A percentile compares a stretch with the other conserved stretches of the same genome.
phyloP scores from a whole-genome alignment of 2,329 filamentous ascomycete genomes.

The Ustulina deusta region DNA sequence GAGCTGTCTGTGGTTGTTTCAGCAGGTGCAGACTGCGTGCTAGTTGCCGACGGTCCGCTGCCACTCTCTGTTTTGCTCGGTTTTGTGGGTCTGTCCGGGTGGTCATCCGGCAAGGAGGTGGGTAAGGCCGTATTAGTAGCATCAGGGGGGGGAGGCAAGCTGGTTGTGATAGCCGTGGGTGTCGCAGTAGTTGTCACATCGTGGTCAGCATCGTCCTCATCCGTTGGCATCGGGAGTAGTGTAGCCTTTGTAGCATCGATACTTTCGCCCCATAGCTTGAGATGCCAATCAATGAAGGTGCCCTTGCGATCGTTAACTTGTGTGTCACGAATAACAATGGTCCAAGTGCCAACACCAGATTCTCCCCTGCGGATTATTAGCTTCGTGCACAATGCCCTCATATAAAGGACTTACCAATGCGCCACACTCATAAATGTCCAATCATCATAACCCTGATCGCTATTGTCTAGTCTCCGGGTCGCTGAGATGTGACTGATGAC shows the following conservation, averaged over 20 bases:
- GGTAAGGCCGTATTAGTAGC: constrained; percentile 59
- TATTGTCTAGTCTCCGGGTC: constrained; percentile 76
- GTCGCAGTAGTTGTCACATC: constrained; percentile 73
- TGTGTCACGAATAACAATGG: constrained; percentile 87
- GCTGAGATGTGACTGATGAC: constrained; percentile 87
- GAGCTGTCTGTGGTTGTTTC: constrained; percentile 63
- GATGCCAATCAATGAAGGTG: constrained; percentile 88
- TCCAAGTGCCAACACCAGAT: constrained; percentile 88
- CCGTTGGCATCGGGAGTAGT: constrained; percentile 83
- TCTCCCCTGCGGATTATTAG: constrained; percentile 75
- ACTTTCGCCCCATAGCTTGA: constrained; percentile 93
- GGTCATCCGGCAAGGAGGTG: constrained; percentile 67
- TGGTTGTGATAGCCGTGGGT: constrained; percentile 72
- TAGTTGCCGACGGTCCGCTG: constrained; percentile 43
- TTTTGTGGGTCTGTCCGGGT: constrained; percentile 73
- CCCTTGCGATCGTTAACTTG: constrained; percentile 81
- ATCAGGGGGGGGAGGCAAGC: constrained; percentile 60
- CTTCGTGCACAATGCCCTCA: neutral
- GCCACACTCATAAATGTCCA: constrained; percentile 99
- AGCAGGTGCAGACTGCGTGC: constrained; percentile 49
- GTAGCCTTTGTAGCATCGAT: constrained; percentile 80
- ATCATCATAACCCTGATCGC: constrained; percentile 80
- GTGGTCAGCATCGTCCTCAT: constrained; percentile 86
- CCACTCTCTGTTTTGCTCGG: constrained; percentile 50
- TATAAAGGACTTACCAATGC: constrained; percentile 77